Conservation (phyloP, 2,329 filamentous ascomycete species). For the Dissoconium aciculare region DNA sequence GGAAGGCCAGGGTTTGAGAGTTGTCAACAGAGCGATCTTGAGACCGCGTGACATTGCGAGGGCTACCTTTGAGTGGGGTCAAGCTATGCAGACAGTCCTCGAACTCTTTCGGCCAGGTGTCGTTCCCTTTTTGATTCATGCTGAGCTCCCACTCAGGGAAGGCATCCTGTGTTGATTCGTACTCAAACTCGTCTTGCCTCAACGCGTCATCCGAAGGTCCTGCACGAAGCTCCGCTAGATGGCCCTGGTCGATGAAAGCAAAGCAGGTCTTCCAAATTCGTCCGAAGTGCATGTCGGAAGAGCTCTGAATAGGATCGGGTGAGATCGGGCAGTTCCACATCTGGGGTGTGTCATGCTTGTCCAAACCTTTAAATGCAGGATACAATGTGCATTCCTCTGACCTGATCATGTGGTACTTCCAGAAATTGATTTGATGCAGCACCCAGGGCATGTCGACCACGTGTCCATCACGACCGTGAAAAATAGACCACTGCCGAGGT, state of each 20-base stretch:
- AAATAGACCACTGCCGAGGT: conserved; percentile 25
- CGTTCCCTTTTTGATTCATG: conserved; percentile 10
- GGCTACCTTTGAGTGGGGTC: not conserved
- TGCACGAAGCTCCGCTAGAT: conserved; percentile 18
- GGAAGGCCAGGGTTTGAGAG: too few relatives aligned
- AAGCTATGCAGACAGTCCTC: conserved; percentile 1
- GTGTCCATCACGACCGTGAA: conserved; percentile 23
- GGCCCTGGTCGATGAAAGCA: conserved; percentile 24
- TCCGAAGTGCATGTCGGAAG: conserved; percentile 24
- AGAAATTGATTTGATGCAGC: conserved; percentile 38
- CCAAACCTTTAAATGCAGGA: conserved; percentile 24
- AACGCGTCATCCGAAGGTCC: conserved; percentile 5
- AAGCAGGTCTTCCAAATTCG: conserved; percentile 39
- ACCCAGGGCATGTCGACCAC: conserved; percentile 33
- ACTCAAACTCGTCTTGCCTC: conserved; percentile 21
- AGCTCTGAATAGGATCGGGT: conserved; percentile 3
- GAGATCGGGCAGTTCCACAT: conserved; percentile 15
- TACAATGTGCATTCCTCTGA: conserved; percentile 26
- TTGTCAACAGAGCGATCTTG: not conserved
- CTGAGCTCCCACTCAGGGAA: conserved; percentile 21
- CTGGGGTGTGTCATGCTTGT: conserved; percentile 26
- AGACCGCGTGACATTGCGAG: conserved; percentile 17
- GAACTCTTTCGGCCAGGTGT: conserved; percentile 22
- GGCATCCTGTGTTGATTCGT: conserved; percentile 16
- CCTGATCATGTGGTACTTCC: conserved; percentile 35